Evolutionary conservation across 108 stramenopile genomes (phyloP).

Genomic region (Skeletonema tropicum): DNA sequence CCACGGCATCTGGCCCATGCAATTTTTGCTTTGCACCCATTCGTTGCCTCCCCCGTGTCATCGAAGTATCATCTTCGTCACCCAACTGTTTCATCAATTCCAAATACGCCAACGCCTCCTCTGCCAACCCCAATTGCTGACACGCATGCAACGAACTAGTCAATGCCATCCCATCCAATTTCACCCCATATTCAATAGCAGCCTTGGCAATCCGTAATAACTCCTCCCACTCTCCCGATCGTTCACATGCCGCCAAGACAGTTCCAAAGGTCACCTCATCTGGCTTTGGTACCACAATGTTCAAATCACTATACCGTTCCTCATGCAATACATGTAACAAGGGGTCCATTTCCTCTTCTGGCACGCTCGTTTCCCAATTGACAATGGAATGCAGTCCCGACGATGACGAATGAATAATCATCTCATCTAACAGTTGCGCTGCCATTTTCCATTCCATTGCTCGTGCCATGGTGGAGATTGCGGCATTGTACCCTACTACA

Average conservation of each 20-base stretch:
- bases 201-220: constrained; percentile 57
- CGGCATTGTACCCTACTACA: constrained; percentile 86
- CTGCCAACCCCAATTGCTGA: constrained; percentile 73
- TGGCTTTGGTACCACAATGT: constrained; percentile 56
- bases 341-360: not conserved
- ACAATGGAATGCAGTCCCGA: constrained; percentile 14
- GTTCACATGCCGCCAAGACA: constrained; percentile 78
- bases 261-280: constrained; percentile 85
- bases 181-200: constrained; percentile 52
- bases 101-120: constrained; percentile 68
- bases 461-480: constrained; percentile 74
- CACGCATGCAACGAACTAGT: constrained; percentile 77
- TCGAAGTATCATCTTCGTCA: not conserved
- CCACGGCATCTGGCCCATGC: constrained; percentile 77
- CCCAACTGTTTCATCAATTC: constrained; percentile 64
- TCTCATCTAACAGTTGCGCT: constrained; percentile 58
- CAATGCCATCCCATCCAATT: constrained; percentile 69
- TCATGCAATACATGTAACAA: not conserved
- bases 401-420: constrained; percentile 52
- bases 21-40: constrained; percentile 58
- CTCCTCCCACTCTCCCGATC: constrained; percentile 67
- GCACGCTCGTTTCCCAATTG: not conserved
- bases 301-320: not conserved
- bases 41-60: constrained; percentile 52
- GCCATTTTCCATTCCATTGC: constrained; percentile 72